phyloP scores from a whole-genome alignment of 2,329 filamentous ascomycete species.

The Sarocladium oryzae region DNA sequence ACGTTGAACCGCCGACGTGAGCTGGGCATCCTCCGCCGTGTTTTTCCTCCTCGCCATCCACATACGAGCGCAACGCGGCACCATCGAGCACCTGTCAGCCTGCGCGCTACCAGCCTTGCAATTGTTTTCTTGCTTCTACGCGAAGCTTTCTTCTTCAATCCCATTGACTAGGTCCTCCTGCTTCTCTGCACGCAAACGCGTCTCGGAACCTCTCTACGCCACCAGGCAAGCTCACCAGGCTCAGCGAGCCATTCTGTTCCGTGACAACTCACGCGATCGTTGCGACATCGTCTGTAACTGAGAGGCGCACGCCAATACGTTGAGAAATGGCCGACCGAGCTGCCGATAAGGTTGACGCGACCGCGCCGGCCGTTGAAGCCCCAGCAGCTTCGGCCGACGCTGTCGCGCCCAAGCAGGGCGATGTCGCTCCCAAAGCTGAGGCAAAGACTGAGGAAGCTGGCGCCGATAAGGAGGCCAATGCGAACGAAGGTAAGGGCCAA shows the following conservation, averaged over 20 bases:
- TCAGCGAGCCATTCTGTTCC: not conserved
- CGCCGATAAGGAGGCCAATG: constrained; percentile 21
- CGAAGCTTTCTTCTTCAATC: not conserved
- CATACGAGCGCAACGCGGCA: constrained; percentile 9
- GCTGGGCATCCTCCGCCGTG: constrained; percentile 4
- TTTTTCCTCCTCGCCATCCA: constrained; percentile 9
- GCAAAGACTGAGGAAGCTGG: constrained; percentile 19
- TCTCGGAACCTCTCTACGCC: constrained; percentile 6
- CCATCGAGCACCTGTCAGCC: constrained; percentile 2
- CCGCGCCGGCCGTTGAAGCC: constrained; percentile 25
- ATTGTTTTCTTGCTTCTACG: constrained; percentile 6
- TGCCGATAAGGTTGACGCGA: constrained; percentile 28
- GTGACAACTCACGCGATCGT: not conserved
- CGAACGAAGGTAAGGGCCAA: constrained; percentile 1
- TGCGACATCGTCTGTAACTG: not conserved
- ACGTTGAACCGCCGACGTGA: constrained; percentile 4
- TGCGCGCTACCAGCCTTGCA: not conserved
- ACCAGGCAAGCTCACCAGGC: not conserved
- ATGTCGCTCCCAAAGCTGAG: constrained; percentile 21
- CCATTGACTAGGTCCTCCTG: not conserved
- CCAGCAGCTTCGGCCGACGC: constrained; percentile 9
- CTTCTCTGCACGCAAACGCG: not conserved
- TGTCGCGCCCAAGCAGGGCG: constrained; percentile 15
- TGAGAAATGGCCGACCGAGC: constrained; percentile 32
- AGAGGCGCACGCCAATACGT: not conserved